Evolutionary conservation across 352 stramenopile genomes (phyloP).

Genomic region (Pseudoperonospora humuli): DNA sequence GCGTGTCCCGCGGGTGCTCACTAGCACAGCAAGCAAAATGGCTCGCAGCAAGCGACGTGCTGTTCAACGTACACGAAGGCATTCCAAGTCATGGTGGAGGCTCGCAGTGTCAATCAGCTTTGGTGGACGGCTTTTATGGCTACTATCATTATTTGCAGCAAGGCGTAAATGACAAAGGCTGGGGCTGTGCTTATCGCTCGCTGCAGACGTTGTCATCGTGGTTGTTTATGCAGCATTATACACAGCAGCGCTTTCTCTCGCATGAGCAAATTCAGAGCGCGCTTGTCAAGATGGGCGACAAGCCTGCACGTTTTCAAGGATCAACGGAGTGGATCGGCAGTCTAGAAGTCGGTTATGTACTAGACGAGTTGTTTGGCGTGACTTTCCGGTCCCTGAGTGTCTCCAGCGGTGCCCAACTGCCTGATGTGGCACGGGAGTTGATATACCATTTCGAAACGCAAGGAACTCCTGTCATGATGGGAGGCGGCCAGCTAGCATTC

Average conservation of each 20-base stretch:
- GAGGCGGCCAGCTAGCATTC: slow-evolving; percentile 72
- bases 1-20: slow-evolving; percentile 30
- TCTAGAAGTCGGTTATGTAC: slow-evolving; percentile 76
- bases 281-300: slow-evolving; percentile 77
- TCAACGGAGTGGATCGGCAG: slow-evolving; percentile 81
- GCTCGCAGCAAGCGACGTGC: slow-evolving; percentile 33
- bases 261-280: slow-evolving; percentile 70
- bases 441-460: slow-evolving; percentile 70
- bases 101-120: slow-evolving; percentile 19
- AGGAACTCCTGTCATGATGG: slow-evolving; percentile 84
- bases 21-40: slow-evolving; percentile 26
- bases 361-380: slow-evolving; percentile 72
- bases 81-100: slow-evolving; percentile 33
- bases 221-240: slow-evolving; percentile 66
- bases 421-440: slow-evolving; percentile 56
- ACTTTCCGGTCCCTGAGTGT: slow-evolving; percentile 63
- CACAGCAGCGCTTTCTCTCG: slow-evolving; percentile 29
- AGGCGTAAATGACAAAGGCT: slow-evolving; percentile 76
- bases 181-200: slow-evolving; percentile 84
- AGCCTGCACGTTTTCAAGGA: slow-evolving; percentile 51
- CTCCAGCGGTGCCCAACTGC: slow-evolving; percentile 42
- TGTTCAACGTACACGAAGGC: slow-evolving; percentile 68
- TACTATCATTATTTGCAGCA: slow-evolving; percentile 88
- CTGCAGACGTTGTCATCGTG: slow-evolving; percentile 82
- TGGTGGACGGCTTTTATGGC: slow-evolving; percentile 70